Conservation (phyloP, 192 early-diverging fungal species). For the Backusella westeae region DNA sequence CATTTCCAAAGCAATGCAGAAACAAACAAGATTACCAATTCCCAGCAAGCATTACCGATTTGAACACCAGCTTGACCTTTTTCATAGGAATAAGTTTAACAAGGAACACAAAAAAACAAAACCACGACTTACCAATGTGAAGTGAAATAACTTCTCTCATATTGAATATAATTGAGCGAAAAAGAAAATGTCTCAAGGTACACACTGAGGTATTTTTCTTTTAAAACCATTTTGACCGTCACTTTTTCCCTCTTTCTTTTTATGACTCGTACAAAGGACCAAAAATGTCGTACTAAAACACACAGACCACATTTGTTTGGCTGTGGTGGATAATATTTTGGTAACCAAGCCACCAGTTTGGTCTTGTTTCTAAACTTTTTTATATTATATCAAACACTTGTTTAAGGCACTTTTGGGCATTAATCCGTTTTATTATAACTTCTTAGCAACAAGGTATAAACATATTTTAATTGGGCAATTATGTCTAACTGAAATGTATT, state of each 20-base stretch:
- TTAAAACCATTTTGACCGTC: neutral
- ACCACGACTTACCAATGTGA: conserved; percentile 53
- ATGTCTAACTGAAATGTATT: neutral
- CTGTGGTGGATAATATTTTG: neutral
- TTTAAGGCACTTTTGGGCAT: no score
- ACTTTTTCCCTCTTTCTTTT: conserved; percentile 1
- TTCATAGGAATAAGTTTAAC: neutral
- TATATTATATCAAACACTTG: no score
- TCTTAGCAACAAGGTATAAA: neutral
- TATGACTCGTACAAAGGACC: neutral
- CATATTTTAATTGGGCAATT: neutral
- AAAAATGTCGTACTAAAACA: neutral
- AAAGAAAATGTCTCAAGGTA: neutral
- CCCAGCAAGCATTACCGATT: conserved; percentile 99
- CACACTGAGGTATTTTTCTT: neutral
- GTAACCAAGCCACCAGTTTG: neutral
- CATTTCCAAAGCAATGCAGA: neutral
- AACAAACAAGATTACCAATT: conserved; percentile 53
- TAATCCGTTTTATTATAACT: no score
- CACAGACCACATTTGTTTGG: neutral
- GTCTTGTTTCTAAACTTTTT: neutral
- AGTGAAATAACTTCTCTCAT: conserved; percentile 84
- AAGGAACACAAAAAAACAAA: no score
- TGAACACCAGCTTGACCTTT: conserved; percentile 93
- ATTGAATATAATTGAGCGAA: neutral